These are phyloP conservation scores for Biscogniauxia mediterranea DNA, from an alignment of 2,329 filamentous ascomycete species.

Conservation along the genomic window DNA sequence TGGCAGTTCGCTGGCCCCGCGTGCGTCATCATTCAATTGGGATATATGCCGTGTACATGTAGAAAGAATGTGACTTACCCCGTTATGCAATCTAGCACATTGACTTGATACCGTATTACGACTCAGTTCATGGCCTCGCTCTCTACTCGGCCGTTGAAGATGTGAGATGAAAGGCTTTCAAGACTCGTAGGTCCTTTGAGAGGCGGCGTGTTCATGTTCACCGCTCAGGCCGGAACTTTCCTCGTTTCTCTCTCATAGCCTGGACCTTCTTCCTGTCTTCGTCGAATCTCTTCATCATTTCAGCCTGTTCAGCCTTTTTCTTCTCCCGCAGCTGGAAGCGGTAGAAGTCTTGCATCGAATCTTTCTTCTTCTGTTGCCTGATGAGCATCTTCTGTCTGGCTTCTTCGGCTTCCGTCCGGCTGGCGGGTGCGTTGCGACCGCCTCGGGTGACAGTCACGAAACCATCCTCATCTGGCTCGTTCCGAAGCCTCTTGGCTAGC, in stretches of 20 bases:
- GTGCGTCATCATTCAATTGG: conserved; percentile 45
- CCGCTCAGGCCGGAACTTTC: conserved; percentile 55
- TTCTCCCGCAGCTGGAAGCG: conserved; percentile 79
- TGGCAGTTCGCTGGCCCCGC: conserved; percentile 50
- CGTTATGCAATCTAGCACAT: not conserved
- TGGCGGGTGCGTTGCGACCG: conserved; percentile 70
- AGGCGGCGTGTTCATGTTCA: conserved; percentile 31
- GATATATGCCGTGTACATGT: conserved; percentile 7
- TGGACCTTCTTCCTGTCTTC: conserved; percentile 71
- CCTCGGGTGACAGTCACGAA: conserved; percentile 90
- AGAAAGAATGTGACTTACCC: conserved; percentile 11
- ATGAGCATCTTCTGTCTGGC: conserved; percentile 59
- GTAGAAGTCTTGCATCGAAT: conserved; percentile 72
- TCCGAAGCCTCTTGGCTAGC: conserved; percentile 63
- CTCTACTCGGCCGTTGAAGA: not conserved
- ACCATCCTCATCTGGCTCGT: conserved; percentile 88
- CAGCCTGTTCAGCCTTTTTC: conserved; percentile 70
- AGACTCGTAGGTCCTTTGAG: not conserved
- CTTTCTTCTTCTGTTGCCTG: conserved; percentile 61
- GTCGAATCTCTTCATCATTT: conserved; percentile 70
- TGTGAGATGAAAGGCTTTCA: not conserved
- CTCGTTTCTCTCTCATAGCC: conserved; percentile 66
- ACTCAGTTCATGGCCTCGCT: not conserved
- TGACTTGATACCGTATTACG: not conserved
- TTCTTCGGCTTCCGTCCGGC: conserved; percentile 67